Base-by-base conservation (phyloP, 2,329 filamentous ascomycete species). In the Celoporthe dispersa region DNA sequence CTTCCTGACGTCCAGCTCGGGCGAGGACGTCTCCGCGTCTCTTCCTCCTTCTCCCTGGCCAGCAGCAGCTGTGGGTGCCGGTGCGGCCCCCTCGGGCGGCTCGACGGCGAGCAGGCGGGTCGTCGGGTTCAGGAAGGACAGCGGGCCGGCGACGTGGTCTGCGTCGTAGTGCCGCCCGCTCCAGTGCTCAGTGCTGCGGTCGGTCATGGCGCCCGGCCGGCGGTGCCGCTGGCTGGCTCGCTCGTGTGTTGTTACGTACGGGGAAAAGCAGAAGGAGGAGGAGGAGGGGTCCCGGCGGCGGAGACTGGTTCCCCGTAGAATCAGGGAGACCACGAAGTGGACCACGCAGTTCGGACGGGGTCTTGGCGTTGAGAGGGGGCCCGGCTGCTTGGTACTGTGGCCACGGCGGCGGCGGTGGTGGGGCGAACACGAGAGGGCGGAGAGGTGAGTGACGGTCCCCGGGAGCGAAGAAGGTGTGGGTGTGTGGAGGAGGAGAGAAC, bases 41-140 rank as follows among this genome's bases (percentile, higher is more conserved):
- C n/a, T 28, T 22, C 12, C 53, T 14, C 22, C 48, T 11, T 12
- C n/a, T n/a, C 59, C 33, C 22, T 22, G 28, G 25, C n/a, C 28
- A 9, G 48, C 28, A 6, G 31, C 22, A 2, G 16, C 35, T 25
- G 8, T 28, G 5, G 19, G 35, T 25, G 33, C 7, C 1, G 28
- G 37, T 31, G 41, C 33, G 55, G 70, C 51, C 44, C 22, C 41
- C 41, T 48, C 16, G 22, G 39, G 25, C 25, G 25, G 31, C 25
- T 57, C 64, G 28, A 73, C 14, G 53, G 68, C 33, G 37, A 68
- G 59, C 39, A 75, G 28, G 16, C 74, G 72, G 8, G 71, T 72
- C 2, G 75, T 78, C 9, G 75, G 75, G 62, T 77, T 76, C 33
- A 77, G 66, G 66, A 74, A 75, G 64, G 64, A 16, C 25, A 77